A percentile compares a stretch with the other conserved stretches of the same genome.
These are phyloP conservation scores for Letharia columbiana DNA, from an alignment of 495 filamentous ascomycete genomes.

Conservation along the genomic window DNA sequence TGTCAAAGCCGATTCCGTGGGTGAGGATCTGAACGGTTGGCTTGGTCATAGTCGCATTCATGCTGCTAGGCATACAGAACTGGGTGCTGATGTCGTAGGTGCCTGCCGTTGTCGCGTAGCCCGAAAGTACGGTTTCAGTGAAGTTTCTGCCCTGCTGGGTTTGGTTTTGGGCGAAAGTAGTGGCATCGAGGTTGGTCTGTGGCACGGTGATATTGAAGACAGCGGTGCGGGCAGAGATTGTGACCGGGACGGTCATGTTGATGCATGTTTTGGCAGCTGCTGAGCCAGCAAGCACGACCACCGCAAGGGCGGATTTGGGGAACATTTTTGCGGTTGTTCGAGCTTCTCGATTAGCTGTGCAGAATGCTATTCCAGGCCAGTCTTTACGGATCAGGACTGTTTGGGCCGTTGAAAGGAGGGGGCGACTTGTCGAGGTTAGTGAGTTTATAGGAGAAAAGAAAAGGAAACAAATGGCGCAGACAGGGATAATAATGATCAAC, in stretches of 20 bases:
- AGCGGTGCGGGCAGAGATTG: slow-evolving; percentile 32
- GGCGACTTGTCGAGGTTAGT: background rate
- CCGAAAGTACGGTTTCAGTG: slow-evolving; percentile 25
- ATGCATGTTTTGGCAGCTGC: slow-evolving; percentile 32
- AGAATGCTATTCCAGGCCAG: background rate
- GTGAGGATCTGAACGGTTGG: slow-evolving; percentile 48
- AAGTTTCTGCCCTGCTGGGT: slow-evolving; percentile 34
- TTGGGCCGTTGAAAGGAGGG: background rate
- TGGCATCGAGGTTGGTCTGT: slow-evolving; percentile 34
- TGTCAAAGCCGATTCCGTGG: slow-evolving; percentile 55
- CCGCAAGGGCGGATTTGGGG: slow-evolving; percentile 5
- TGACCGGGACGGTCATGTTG: slow-evolving; percentile 33
- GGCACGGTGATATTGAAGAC: slow-evolving; percentile 32
- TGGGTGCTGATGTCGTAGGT: slow-evolving; percentile 32
- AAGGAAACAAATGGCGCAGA: background rate
- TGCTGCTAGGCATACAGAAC: slow-evolving; percentile 32
- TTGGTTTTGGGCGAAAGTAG: slow-evolving; percentile 31
- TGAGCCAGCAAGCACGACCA: slow-evolving; percentile 13
- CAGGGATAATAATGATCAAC: background rate
- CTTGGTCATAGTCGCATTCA: slow-evolving; percentile 23
- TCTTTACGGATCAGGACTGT: no score
- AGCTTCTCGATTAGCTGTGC: background rate
- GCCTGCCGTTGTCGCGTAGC: slow-evolving; percentile 29
- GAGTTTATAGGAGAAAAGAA: background rate
- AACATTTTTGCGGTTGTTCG: background rate